Base-by-base conservation (phyloP, 164 flowering plant species). In the Chimonanthus praecox region DNA sequence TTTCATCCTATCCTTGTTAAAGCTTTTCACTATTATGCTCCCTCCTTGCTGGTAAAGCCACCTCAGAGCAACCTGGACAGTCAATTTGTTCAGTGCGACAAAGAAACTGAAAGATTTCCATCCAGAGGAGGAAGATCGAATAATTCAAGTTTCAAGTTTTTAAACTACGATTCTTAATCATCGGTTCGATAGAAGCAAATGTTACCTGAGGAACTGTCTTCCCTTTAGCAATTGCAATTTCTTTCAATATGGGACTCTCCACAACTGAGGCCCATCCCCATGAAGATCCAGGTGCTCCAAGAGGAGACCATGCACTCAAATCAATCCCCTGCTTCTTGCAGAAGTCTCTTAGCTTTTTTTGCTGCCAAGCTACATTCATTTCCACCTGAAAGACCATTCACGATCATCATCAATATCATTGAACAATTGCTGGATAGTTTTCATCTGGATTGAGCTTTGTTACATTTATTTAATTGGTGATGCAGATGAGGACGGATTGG, bases 11-110 rank as follows among this genome's bases (percentile, higher is more conserved):
- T 48, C 75, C 75, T 75, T 68, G 70, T 78, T 75, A 73, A 75
- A 82, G 73, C 85, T 82, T 74, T 82, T 82, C 58, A 71, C 76
- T 49, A 80, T 20, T 3, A 72, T 7, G 49, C 71, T 73, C 63
- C 68, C 83, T 44, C 85, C 85, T 70, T 80, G 80, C 68, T 80
- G 77, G 63, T 61, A 44, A 70, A 72, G 70, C 84, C 84, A 82
- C 61, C 81, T 80, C 61, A 80, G 66, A 64, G 72, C 69, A 33
- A 82, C 71, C 84, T 82, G 74, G 15, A 11, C 33, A 0, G 2
- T 33, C 33, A 33, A 33, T 33, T 33, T 33, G 33, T 33, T 33
- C 33, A 33, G 33, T 33, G 33, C 33, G 0, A 33, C 33, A 33
- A 33, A 33, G 33, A 33, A 33, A 33, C 33, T 33, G 33, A 33